A percentile compares a stretch with the other conserved stretches of the same genome.
These are phyloP conservation scores for Metschnikowia lunata DNA, from an alignment of 805 yeast species.

Conservation along the genomic window DNA sequence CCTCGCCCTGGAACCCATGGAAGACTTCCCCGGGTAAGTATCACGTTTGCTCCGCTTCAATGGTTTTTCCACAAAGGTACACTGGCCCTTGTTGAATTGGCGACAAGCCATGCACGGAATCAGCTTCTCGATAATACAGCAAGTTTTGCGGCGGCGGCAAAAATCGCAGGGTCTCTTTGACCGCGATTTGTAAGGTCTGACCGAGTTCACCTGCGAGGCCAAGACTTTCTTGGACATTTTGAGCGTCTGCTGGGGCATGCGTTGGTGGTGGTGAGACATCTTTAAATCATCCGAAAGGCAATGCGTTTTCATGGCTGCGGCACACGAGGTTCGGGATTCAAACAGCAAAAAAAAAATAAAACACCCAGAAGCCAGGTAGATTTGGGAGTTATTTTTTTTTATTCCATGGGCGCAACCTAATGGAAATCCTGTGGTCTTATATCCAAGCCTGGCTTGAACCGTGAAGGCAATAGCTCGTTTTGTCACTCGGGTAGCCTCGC, in stretches of 20 bases:
- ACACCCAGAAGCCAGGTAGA: not conserved
- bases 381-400: not conserved
- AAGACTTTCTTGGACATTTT: conserved; percentile 15
- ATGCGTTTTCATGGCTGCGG: no score
- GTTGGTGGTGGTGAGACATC: no score
- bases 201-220: conserved; percentile 18
- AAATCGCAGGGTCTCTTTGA: conserved; percentile 34
- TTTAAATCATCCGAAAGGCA: not conserved
- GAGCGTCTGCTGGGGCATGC: conserved; percentile 1
- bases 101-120: conserved; percentile 29
- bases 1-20: no score
- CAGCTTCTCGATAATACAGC: conserved; percentile 32
- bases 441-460: not conserved
- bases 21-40: not conserved
- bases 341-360: no score
- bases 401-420: no score
- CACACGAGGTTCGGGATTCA: not conserved
- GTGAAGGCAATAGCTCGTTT: not conserved
- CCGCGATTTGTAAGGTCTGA: conserved; percentile 31
- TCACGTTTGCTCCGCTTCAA: conserved; percentile 58
- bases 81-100: conserved; percentile 24
- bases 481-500: not conserved
- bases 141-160: conserved; percentile 31
- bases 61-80: conserved; percentile 32
- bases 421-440: conserved; percentile 1